Base-by-base conservation (phyloP, 1,139 yeast genomes). In the Blastobotrys raffinosifermentans region DNA sequence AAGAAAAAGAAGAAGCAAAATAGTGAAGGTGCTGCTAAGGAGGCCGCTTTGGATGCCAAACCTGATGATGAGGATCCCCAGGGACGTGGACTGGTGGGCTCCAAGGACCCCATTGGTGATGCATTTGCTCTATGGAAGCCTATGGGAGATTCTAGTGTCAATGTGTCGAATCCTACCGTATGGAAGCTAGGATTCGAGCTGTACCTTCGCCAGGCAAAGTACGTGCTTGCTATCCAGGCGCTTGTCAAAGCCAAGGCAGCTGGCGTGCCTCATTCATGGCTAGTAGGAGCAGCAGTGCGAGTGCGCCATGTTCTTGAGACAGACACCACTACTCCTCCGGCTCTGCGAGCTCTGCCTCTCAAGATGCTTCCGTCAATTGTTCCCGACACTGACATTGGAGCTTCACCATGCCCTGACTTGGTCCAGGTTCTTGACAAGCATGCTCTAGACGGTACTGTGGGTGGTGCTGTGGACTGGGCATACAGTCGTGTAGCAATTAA, bases 151-250 rank as follows among this genome's bases (percentile, higher is more conserved):
- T 47, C 43, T 17, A 34, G 45, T 35, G 20, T 31, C 20, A 59
- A 53, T 4, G 52, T 57, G 10, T 61, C 60, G 3, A 45, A 47
- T 11, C 51, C 56, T 4, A 43, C 50, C 19, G 59, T 70, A 13
- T 62, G 64, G 57, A 56, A 64, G 32, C 51, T 70, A n/a, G 72
- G 66, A 7, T 71, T 66, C 48, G 66, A 65, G 32, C 54, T 68
- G 20, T 68, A 70, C 38, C 59, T 67, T 38, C 58, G 64, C 15
- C 61, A 61, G 36, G 64, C 67, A 31, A 72, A 73, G 54, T 57
- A 68, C 43, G 73, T 72, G 2, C 51, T 71, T 31, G 73, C 75
- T 14, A 50, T 68, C 3, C 65, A 64, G 29, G 64, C 73, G 0
- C 50, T 72, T 38, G 56, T 57, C 26, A 71, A 69, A 48, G 64